Conservation (phyloP, 768 basidiomycete species). For the Boletus bicolor region DNA sequence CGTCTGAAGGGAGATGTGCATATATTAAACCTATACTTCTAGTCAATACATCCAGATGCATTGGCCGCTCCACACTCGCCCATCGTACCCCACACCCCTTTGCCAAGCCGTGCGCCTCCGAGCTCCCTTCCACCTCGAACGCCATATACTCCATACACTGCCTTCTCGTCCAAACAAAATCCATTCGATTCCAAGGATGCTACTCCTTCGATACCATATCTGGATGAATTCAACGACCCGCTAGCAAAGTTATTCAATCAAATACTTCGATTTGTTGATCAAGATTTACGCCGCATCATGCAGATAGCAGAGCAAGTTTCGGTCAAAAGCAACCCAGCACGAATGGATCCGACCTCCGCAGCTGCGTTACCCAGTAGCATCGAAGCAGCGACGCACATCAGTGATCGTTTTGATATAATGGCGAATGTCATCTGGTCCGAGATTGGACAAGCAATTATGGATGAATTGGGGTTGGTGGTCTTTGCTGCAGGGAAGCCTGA, state of each 20-base stretch:
- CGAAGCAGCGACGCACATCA: slow-evolving; percentile 5
- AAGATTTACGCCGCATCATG: slow-evolving; percentile 73
- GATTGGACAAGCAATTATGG: slow-evolving; percentile 73
- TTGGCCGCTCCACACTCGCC: slow-evolving; percentile 70
- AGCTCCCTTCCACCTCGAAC: slow-evolving; percentile 48
- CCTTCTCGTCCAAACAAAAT: slow-evolving; percentile 41
- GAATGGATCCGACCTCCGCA: slow-evolving; percentile 7
- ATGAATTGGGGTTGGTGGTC: slow-evolving; percentile 75
- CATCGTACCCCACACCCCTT: slow-evolving; percentile 72
- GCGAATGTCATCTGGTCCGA: slow-evolving; percentile 89
- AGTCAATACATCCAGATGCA: slow-evolving; percentile 77
- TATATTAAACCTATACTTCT: slow-evolving; percentile 1
- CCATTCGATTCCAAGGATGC: slow-evolving; percentile 34
- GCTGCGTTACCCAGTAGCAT: not conserved
- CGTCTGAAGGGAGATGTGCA: not conserved
- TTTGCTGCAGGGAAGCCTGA: slow-evolving; percentile 92
- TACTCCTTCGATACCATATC: slow-evolving; percentile 43
- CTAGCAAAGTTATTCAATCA: slow-evolving; percentile 79
- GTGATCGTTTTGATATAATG: slow-evolving; percentile 73
- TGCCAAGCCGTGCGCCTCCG: slow-evolving; percentile 27
- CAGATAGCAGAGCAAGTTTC: slow-evolving; percentile 69
- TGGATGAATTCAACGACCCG: slow-evolving; percentile 65
- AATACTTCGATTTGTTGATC: slow-evolving; percentile 75
- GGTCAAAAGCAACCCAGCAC: slow-evolving; percentile 41
- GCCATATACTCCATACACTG: slow-evolving; percentile 52